Evolutionary conservation across 768 basidiomycete genomes (phyloP).

Genomic region (Pilatotrama ljubarskyi): DNA sequence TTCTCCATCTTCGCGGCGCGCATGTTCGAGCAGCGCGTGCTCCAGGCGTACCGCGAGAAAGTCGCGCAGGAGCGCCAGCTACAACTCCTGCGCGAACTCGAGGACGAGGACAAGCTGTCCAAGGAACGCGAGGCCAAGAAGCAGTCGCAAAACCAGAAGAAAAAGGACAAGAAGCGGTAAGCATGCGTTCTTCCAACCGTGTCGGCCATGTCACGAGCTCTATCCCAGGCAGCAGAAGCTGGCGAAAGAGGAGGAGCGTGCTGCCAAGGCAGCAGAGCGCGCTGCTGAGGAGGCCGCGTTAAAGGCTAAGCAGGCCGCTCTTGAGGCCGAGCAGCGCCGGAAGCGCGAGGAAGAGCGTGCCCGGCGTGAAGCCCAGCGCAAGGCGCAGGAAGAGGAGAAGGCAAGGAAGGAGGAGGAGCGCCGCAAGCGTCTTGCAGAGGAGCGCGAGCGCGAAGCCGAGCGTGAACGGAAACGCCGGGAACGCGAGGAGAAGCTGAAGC

Average conservation of each 20-base stretch:
- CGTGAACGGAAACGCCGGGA: constrained; percentile 73
- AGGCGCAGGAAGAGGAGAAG: constrained; percentile 81
- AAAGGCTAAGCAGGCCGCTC: constrained; percentile 72
- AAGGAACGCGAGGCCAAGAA: constrained; percentile 91
- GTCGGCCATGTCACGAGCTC: constrained; percentile 10
- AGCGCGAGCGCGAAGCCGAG: constrained; percentile 78
- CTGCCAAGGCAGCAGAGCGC: constrained; percentile 67
- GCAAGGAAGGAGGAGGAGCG: constrained; percentile 82
- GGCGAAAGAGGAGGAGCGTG: constrained; percentile 90
- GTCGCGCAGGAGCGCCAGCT: constrained; percentile 95
- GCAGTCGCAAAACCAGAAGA: constrained; percentile 94
- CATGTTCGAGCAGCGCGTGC: constrained; percentile 98
- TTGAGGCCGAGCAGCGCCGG: constrained; percentile 80
- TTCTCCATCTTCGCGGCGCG: constrained; percentile 99
- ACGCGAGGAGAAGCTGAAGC: constrained; percentile 62
- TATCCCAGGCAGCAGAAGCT: constrained; percentile 78
- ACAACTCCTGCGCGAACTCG: constrained; percentile 90
- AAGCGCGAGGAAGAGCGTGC: constrained; percentile 86
- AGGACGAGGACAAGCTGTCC: constrained; percentile 87
- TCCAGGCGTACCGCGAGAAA: constrained; percentile 94
- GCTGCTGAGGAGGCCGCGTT: constrained; percentile 21
- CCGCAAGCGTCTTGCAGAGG: constrained; percentile 72
- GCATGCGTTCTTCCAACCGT: constrained; percentile 17
- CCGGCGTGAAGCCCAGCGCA: constrained; percentile 72
- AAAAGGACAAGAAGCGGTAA: constrained; percentile 98